A percentile compares a stretch with the other conserved stretches of the same genome.
phyloP scores from a whole-genome alignment of 2,329 filamentous ascomycete species.

The Fusarium staphyleae region DNA sequence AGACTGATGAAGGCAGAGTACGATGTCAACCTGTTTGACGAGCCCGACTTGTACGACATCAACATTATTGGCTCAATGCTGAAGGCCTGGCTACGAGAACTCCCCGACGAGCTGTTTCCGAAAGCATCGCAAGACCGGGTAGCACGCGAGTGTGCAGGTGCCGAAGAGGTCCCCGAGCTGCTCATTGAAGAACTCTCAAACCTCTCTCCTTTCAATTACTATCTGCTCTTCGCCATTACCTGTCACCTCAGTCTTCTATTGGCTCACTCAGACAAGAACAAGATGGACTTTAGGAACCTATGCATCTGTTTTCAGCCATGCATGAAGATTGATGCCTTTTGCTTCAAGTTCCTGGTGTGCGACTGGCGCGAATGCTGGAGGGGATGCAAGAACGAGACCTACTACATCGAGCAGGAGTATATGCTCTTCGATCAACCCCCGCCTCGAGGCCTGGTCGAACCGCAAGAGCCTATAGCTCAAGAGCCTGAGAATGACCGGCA shows the following conservation, averaged over 20 bases:
- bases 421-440: slow-evolving; percentile 64
- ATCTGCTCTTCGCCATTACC: slow-evolving; percentile 95
- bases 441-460: slow-evolving; percentile 56
- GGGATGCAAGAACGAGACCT: slow-evolving; percentile 89
- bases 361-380: slow-evolving; percentile 98
- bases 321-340: slow-evolving; percentile 94
- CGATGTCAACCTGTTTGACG: slow-evolving; percentile 89
- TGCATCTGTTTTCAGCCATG: slow-evolving; percentile 98
- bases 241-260: slow-evolving; percentile 92
- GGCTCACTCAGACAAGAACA: slow-evolving; percentile 93
- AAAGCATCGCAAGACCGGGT: slow-evolving; percentile 83
- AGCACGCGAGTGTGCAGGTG: slow-evolving; percentile 77
- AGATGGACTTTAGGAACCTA: slow-evolving; percentile 96
- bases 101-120: slow-evolving; percentile 94
- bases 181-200: slow-evolving; percentile 92
- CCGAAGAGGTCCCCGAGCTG: slow-evolving; percentile 81
- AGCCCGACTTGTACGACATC: slow-evolving; percentile 89
- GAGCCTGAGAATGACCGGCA: slow-evolving; percentile 36
- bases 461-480: slow-evolving; percentile 42
- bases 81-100: slow-evolving; percentile 92
- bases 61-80: slow-evolving; percentile 97
- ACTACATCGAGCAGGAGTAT: slow-evolving; percentile 76
- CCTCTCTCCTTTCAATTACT: slow-evolving; percentile 96
- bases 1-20: slow-evolving; percentile 61
- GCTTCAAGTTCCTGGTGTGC: slow-evolving; percentile 93